Conservation (phyloP, 768 basidiomycete genomes). For the Auriscalpium vulgare region DNA sequence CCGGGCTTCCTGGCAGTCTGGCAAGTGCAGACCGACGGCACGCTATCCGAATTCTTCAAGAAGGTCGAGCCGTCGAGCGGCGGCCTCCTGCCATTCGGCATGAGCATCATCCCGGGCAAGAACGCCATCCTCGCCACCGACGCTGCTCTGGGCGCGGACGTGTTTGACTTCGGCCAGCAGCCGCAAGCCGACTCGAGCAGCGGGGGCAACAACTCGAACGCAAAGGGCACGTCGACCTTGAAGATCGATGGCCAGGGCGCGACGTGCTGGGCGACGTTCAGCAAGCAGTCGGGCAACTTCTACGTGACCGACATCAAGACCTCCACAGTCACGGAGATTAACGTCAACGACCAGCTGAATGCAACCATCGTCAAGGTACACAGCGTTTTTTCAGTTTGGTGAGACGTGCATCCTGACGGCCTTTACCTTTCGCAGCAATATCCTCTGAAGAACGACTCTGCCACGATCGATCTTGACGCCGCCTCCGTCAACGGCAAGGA, state of each 20-base stretch:
- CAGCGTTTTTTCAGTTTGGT: background rate
- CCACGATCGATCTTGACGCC: slow-evolving; percentile 23
- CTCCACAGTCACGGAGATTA: slow-evolving; percentile 33
- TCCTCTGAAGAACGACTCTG: slow-evolving; percentile 11
- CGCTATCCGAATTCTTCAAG: slow-evolving; percentile 34
- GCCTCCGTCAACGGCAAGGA: slow-evolving; percentile 24
- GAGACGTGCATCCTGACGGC: background rate
- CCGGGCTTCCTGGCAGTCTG: slow-evolving; percentile 45
- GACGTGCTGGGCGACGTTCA: slow-evolving; percentile 24
- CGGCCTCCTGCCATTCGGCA: slow-evolving; percentile 42
- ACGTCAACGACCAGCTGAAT: slow-evolving; percentile 36
- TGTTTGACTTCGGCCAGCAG: slow-evolving; percentile 21
- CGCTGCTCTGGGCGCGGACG: slow-evolving; percentile 22
- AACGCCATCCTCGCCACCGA: slow-evolving; percentile 24
- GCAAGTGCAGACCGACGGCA: slow-evolving; percentile 36
- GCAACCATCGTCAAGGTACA: slow-evolving; percentile 36
- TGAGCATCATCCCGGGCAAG: slow-evolving; percentile 26
- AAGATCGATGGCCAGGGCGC: slow-evolving; percentile 22
- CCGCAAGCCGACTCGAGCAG: slow-evolving; percentile 19
- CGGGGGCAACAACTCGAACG: slow-evolving; percentile 1
- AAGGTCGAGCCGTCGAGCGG: slow-evolving; percentile 29
- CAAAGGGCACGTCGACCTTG: slow-evolving; percentile 13
- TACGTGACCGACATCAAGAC: slow-evolving; percentile 24
- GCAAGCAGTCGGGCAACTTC: slow-evolving; percentile 25
- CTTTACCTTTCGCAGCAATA: slow-evolving; percentile 12